Conservation (phyloP, 2,329 filamentous ascomycete species). For the Scytalidium lignicola region DNA sequence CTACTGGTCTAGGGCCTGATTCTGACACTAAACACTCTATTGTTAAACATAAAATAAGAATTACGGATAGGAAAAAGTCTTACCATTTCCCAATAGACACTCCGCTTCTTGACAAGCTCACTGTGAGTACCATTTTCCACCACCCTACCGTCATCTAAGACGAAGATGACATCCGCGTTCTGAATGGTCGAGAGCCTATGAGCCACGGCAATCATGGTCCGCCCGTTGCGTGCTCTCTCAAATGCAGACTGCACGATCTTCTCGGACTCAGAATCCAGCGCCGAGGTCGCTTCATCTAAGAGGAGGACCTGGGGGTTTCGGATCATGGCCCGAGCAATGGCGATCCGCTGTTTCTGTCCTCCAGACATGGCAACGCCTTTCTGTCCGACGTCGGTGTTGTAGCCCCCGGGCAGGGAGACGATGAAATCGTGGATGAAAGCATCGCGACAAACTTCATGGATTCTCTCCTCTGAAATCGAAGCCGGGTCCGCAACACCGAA, state of each 20-base stretch:
- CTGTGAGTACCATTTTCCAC: slow-evolving; percentile 22
- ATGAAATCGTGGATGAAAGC: slow-evolving; percentile 93
- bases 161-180: slow-evolving; percentile 24
- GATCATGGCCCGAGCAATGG: slow-evolving; percentile 69
- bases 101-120: slow-evolving; percentile 17
- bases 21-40: slow-evolving; percentile 11
- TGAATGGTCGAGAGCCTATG: slow-evolving; percentile 23
- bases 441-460: slow-evolving; percentile 75
- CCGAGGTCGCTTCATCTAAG: slow-evolving; percentile 67
- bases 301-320: slow-evolving; percentile 61
- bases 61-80: not conserved
- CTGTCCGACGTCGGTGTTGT: slow-evolving; percentile 86
- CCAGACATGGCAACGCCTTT: slow-evolving; percentile 85
- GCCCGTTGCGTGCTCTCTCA: slow-evolving; percentile 52
- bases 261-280: slow-evolving; percentile 47
- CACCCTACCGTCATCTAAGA: slow-evolving; percentile 22
- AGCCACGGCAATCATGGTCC: slow-evolving; percentile 40
- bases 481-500: slow-evolving; percentile 49
- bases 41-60: slow-evolving; percentile 1
- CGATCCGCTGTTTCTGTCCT: slow-evolving; percentile 91
- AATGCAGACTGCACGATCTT: slow-evolving; percentile 57
- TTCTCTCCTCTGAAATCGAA: slow-evolving; percentile 50
- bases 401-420: slow-evolving; percentile 70
- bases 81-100: slow-evolving; percentile 26
- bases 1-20: slow-evolving; percentile 14